A percentile compares a stretch with the other conserved stretches of the same genome.
phyloP scores from a whole-genome alignment of 257 asterid genomes.

The Voacanga thouarsii region DNA sequence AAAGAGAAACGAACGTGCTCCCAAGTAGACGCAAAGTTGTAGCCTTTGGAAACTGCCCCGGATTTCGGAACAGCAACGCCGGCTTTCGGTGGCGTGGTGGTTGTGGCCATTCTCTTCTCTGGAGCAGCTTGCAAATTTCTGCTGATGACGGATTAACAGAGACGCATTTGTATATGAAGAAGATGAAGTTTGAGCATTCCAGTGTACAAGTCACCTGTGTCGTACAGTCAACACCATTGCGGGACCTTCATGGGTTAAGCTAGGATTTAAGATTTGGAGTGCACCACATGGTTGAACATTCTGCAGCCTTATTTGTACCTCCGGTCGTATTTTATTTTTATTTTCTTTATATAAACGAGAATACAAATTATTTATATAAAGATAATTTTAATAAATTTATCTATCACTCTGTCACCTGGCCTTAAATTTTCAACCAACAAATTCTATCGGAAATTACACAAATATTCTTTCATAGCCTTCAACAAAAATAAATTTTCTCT shows the following conservation, averaged over 20 bases:
- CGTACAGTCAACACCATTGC: not conserved
- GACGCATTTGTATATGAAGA: not conserved
- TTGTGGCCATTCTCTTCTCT: slow-evolving; percentile 38
- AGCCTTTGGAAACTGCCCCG: slow-evolving; percentile 88
- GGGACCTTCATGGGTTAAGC: not conserved
- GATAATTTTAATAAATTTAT: not conserved
- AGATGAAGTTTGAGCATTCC: not conserved
- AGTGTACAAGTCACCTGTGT: not conserved
- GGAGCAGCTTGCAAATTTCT: not conserved
- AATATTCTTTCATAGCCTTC: too few species aligned
- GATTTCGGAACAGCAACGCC: slow-evolving; percentile 57
- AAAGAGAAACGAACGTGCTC: slow-evolving; percentile 56
- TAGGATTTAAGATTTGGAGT: not conserved
- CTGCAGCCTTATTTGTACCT: not conserved
- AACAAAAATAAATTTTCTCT: too few species aligned
- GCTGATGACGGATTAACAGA: not conserved
- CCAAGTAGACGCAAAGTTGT: slow-evolving; percentile 95
- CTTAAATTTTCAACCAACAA: not conserved
- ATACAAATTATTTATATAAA: too few species aligned
- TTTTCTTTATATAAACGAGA: not conserved
- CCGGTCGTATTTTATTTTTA: not conserved
- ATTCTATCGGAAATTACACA: too few species aligned
- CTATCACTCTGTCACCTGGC: too few species aligned
- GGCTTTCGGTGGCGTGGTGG: slow-evolving; percentile 28
- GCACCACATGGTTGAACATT: not conserved